Evolutionary conservation across 1,284 basidiomycete genomes (phyloP), one percentile per base, ranked within the genome.

Genomic region (Trametes pubescens): DNA sequence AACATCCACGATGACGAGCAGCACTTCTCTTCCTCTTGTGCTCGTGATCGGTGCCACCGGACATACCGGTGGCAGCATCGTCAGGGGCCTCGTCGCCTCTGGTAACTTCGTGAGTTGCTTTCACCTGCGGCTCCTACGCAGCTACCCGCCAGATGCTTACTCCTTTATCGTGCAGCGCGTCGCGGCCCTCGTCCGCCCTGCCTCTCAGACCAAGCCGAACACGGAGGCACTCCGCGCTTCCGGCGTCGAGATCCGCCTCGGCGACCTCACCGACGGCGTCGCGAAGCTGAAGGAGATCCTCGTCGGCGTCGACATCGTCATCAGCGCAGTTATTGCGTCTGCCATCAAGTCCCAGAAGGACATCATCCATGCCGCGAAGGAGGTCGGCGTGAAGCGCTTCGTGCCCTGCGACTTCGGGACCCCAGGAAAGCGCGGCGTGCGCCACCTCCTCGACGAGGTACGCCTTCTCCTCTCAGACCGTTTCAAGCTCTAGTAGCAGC

Each of bases 31-130:
- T 6, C 59, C 59, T 29, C 68, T 68, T 32, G 72, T 73, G 2
- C 62, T 72, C 59, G 61, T 73, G 26, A 46, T 72, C 14, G 71
- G 71, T 6, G 68, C 63, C 3, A 67, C 69, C n/a, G 72, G 72
- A 9, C 40, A 29, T 22, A 72, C 72, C 11, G 72, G 69, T 1
- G 11, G 40, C 9, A 44, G 47, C n/a, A 66, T 72, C 51, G 54
- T 67, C 14, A 48, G 65, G 0, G 71, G 55, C 1, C 67, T 73
- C 1, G 26, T 69, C 21, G 57, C 55, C 6, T 53, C 62, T 26
- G 64, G 65, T 0, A 48, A 60, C 13, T 71, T 69, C 51, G 69
- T 72, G 51, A 22, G 71, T 69, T n/a, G 18, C 43, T 5, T 18
- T 16, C 32, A 9, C 13, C 26, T 46, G 21, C 35, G 10, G 2